A percentile compares a stretch with the other conserved stretches of the same genome.
These are phyloP conservation scores for Zygnema cylindricum DNA, from an alignment of 139 green algal genomes.

Conservation along the genomic window DNA sequence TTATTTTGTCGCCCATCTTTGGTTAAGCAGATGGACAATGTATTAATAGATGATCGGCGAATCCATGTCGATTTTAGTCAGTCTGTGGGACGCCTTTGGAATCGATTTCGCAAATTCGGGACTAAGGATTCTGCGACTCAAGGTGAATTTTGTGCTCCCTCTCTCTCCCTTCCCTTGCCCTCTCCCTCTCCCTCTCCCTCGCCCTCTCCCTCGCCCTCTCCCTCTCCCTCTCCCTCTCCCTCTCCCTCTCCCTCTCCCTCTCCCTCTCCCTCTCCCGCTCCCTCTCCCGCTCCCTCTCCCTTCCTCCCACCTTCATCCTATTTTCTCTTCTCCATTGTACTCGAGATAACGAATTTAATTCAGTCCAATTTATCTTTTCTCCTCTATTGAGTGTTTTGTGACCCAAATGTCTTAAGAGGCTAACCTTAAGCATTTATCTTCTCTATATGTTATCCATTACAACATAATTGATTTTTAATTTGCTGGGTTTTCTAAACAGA, in stretches of 20 bases:
- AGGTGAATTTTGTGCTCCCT: not conserved
- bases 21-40: conserved; percentile 99
- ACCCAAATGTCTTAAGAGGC: too few species aligned
- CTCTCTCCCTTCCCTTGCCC: too few species aligned
- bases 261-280: not conserved
- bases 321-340: not conserved
- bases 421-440: too few species aligned
- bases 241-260: not conserved
- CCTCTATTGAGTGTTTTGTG: conserved; percentile 18
- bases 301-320: not conserved
- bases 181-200: too few species aligned
- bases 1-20: too few species aligned
- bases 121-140: conserved; percentile 17
- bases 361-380: not conserved
- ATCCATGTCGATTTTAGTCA: conserved; percentile 95
- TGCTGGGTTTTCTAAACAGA: too few species aligned
- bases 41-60: conserved; percentile 95
- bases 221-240: not conserved
- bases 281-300: too few species aligned
- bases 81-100: conserved; percentile 92
- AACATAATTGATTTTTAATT: too few species aligned
- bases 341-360: not conserved
- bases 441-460: too few species aligned
- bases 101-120: conserved; percentile 75
- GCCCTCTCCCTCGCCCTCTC: too few species aligned